Base-by-base conservation (phyloP, 2,329 filamentous ascomycete species). In the Epichloe hybrida region DNA sequence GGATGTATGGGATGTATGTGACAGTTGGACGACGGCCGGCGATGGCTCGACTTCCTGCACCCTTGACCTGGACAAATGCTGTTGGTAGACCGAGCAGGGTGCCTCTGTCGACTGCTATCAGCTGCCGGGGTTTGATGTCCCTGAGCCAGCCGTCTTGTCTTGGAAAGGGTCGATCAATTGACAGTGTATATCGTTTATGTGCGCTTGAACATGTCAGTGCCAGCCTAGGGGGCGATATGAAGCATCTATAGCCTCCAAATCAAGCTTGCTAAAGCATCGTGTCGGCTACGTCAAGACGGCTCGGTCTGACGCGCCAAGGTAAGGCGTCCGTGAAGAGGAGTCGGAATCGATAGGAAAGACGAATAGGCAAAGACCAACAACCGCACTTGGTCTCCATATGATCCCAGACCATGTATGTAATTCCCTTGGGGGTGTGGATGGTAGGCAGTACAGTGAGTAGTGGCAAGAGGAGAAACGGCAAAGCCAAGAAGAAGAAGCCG, bases 201-300 rank as follows among this genome's bases (percentile, higher is more conserved):
- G 34, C 21, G 37, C 11, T 5, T 36, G 54, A 53, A 17, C 15
- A 50, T 55, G 20, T 49, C 12, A 41, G n/a, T 35, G 17, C 35
- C 27, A 41, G 39, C 7, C 12, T 34, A 35, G 31, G 55, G 56
- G 53, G 55, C 57, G 55, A 43, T 45, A 47, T 46, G 52, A 51
- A 57, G 53, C 52, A 59, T 55, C 59, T 59, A 55, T 62, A 58
- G 50, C 54, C 54, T 56, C 61, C 57, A 42, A 54, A 60, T 57
- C 50, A 55, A 54, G 61, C 56, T 56, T 56, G 48, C 58, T 34
- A 47, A 37, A 42, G 41, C 54, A 56, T 55, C 44, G 50, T 49
- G 47, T 53, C 46, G 54, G 55, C 57, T 62, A 61, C 57, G 60
- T 61, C 59, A 61, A 62, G 21, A 31, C 20, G 21, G 1, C 54